Conservation (phyloP, 495 filamentous ascomycete species). For the Paragyromitra xinjiangensis region DNA sequence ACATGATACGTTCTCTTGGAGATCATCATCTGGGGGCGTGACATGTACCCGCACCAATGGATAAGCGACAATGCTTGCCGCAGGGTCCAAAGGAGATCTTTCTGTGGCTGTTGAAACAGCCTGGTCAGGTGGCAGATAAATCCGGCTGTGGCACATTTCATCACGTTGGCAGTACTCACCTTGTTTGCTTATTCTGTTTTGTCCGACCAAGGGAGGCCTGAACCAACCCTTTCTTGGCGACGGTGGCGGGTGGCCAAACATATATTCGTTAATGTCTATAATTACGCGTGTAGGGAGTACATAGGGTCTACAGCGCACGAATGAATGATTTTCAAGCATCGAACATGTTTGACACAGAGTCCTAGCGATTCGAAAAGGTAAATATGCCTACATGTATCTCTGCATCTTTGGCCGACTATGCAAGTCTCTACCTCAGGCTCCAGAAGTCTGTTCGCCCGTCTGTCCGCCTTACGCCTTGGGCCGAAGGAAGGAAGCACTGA, state of each 20-base stretch:
- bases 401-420: not conserved
- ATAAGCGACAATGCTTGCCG: conserved; percentile 36
- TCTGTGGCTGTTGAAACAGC: conserved; percentile 36
- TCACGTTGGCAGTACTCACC: conserved; percentile 20
- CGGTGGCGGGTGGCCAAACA: not conserved
- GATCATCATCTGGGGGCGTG: conserved; percentile 35
- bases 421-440: conserved; percentile 17
- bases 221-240: not conserved
- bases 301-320: conserved; percentile 3
- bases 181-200: not conserved
- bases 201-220: conserved; percentile 1
- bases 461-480: conserved; percentile 9
- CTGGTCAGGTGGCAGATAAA: conserved; percentile 33
- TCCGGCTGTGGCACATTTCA: conserved; percentile 17
- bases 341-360: conserved; percentile 1
- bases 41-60: conserved; percentile 34
- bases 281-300: conserved; percentile 5
- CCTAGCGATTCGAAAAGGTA: conserved; percentile 2
- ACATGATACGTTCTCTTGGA: conserved; percentile 15
- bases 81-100: conserved; percentile 10
- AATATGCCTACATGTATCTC: not conserved
- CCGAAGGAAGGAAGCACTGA: conserved; percentile 13
- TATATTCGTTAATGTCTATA: not conserved
- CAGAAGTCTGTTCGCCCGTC: not conserved
- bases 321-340: not conserved